These are phyloP conservation scores for Noccaea caerulescens DNA, from an alignment of 345 rosid species.

Conservation along the genomic window DNA sequence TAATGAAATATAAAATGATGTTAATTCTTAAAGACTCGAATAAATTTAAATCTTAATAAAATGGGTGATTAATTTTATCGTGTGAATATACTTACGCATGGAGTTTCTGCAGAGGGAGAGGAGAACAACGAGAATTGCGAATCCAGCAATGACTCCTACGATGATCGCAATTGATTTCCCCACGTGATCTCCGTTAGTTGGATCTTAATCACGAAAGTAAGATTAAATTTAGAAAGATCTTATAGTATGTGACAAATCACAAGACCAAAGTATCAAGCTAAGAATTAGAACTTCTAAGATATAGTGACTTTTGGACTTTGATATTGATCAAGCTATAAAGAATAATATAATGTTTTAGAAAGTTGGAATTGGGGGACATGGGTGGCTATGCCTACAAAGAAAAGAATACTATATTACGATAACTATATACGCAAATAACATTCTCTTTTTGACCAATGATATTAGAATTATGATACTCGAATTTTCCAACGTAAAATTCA, in stretches of 20 bases:
- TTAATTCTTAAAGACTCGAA: neutral
- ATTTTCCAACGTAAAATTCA: slow-evolving; percentile 35
- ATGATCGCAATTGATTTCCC: slow-evolving; percentile 86
- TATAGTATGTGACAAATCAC: slow-evolving; percentile 18
- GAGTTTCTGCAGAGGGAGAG: slow-evolving; percentile 75
- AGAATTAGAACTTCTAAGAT: slow-evolving; percentile 22
- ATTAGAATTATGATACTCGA: slow-evolving; percentile 43
- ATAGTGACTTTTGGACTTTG: slow-evolving; percentile 30
- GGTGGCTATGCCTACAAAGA: slow-evolving; percentile 42
- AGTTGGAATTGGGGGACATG: slow-evolving; percentile 33
- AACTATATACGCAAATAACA: slow-evolving; percentile 14
- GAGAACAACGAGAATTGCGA: slow-evolving; percentile 68
- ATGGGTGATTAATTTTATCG: neutral
- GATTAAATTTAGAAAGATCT: slow-evolving; percentile 22
- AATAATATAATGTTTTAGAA: slow-evolving; percentile 24
- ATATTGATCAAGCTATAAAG: slow-evolving; percentile 41
- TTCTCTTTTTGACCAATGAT: slow-evolving; percentile 42
- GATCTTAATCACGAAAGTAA: slow-evolving; percentile 48
- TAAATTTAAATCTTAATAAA: neutral
- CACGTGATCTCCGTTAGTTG: slow-evolving; percentile 60
- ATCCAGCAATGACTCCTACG: slow-evolving; percentile 75
- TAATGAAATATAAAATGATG: neutral
- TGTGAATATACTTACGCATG: slow-evolving; percentile 46
- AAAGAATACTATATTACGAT: slow-evolving; percentile 25
- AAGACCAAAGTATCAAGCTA: slow-evolving; percentile 39